A percentile compares a stretch with the other conserved stretches of the same genome.
These are phyloP conservation scores for Backusella morwellensis DNA, from an alignment of 192 early-diverging fungal species.

Conservation along the genomic window DNA sequence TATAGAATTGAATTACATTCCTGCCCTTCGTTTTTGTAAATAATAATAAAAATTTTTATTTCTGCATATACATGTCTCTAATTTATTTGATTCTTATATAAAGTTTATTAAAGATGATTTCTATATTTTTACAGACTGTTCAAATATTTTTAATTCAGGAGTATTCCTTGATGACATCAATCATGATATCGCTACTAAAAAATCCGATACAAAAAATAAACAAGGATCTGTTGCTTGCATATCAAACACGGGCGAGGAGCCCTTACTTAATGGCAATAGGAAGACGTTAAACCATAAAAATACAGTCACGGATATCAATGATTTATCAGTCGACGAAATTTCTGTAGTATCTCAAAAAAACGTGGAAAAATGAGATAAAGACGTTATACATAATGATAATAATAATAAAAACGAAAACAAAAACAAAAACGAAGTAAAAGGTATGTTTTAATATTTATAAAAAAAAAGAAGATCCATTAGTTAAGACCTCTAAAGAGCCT, in stretches of 20 bases:
- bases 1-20: not conserved
- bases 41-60: not conserved
- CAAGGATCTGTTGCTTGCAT: not conserved
- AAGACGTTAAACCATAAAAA: not conserved
- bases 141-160: not conserved
- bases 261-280: not conserved
- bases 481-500: not conserved
- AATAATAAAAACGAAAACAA: not conserved
- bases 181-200: not conserved
- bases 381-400: not conserved
- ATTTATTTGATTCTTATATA: not conserved
- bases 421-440: not conserved
- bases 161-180: not conserved
- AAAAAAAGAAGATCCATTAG: not conserved
- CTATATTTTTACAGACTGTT: not conserved
- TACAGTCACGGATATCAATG: not conserved
- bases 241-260: not conserved
- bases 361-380: not conserved
- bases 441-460: not conserved
- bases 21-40: not conserved
- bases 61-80: not conserved
- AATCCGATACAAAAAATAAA: not conserved
- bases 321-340: not conserved
- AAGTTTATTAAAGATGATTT: not conserved
- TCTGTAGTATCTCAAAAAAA: not conserved